These are phyloP conservation scores for Yarrowia sp. DNA, from an alignment of 805 yeast genomes.

Conservation along the genomic window DNA sequence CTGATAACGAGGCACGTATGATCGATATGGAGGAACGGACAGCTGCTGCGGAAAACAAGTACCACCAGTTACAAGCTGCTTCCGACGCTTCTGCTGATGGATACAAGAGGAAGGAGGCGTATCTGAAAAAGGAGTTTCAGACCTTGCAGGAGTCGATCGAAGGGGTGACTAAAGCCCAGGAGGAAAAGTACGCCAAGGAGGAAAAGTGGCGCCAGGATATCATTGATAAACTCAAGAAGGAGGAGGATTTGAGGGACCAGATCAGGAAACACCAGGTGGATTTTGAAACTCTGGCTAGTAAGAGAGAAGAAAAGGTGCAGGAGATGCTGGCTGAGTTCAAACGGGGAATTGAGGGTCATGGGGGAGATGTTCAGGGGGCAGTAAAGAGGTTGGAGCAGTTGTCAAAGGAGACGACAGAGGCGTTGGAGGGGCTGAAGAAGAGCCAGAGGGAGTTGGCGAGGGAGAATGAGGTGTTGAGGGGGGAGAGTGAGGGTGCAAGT, in stretches of 20 bases:
- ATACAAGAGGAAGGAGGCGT: slow-evolving; percentile 42
- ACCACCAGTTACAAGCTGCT: slow-evolving; percentile 49
- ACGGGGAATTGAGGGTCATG: not conserved
- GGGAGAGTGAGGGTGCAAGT: not conserved
- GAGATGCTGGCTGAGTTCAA: not conserved
- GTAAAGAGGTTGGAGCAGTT: not conserved
- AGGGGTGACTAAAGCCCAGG: not conserved
- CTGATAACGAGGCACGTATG: slow-evolving; percentile 15
- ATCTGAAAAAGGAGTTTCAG: not conserved
- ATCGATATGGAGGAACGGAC: slow-evolving; percentile 45
- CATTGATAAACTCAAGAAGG: not conserved
- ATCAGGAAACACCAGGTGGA: slow-evolving; percentile 15
- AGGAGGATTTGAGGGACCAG: slow-evolving; percentile 1
- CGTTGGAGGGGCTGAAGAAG: slow-evolving; percentile 12
- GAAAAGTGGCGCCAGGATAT: slow-evolving; percentile 1
- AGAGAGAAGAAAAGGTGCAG: not conserved
- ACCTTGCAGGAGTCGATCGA: not conserved
- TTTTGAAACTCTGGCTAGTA: not conserved
- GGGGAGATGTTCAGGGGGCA: not conserved
- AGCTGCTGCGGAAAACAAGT: slow-evolving; percentile 48
- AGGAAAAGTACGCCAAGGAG: not conserved
- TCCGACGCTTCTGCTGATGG: slow-evolving; percentile 53
- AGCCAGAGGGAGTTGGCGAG: slow-evolving; percentile 2
- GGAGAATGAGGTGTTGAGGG: slow-evolving; percentile 1
- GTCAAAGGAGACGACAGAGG: not conserved